Evolutionary conservation across 108 stramenopile genomes (phyloP), one percentile per base, ranked within the genome.

Genomic region (Craspedostauros australis): DNA sequence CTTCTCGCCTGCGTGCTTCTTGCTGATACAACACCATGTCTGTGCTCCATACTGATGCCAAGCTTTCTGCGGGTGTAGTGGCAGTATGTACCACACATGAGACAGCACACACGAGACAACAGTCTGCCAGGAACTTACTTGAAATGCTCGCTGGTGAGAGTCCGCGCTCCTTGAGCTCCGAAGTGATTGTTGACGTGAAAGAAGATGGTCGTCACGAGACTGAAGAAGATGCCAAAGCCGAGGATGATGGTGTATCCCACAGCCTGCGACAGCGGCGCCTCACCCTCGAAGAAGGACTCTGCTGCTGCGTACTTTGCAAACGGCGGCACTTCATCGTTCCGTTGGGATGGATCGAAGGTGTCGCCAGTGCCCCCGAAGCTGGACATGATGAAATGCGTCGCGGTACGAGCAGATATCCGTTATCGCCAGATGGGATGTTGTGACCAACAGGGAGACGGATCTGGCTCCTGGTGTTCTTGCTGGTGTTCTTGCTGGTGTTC

Each of bases 181-280:
- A 79, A 82, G n/a, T 44, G 56, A 32, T 50, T 44, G 23, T 77
- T 74, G 16, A 79, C 32, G 39, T 69, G 77, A 39, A 79, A 72
- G 12, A 80, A 50, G 33, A 48, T 39, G 30, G 72, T 73, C 23
- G 82, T 80, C 45, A 84, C 59, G 50, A 81, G 19, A 20, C 68
- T 55, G 62, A 84, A 80, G 53, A 77, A 62, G 0, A 60, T 47
- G 22, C 82, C 82, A 56, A 84, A 80, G 29, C 80, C 77, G n/a
- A 84, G n/a, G n/a, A 84, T 77, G 29, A 81, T 69, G 3, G 60
- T 2, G 18, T 67, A 72, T 29, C 82, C 82, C 2, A 81, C 61
- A 14, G 50, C 28, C 32, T 24, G 15, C 14, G 26, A 4, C 4
- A 84, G 58, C 23, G 80, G 79, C 3, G 74, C 22, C 25, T 43